Base-by-base conservation (phyloP, 768 basidiomycete genomes). In the Leccinum subtestaceum region DNA sequence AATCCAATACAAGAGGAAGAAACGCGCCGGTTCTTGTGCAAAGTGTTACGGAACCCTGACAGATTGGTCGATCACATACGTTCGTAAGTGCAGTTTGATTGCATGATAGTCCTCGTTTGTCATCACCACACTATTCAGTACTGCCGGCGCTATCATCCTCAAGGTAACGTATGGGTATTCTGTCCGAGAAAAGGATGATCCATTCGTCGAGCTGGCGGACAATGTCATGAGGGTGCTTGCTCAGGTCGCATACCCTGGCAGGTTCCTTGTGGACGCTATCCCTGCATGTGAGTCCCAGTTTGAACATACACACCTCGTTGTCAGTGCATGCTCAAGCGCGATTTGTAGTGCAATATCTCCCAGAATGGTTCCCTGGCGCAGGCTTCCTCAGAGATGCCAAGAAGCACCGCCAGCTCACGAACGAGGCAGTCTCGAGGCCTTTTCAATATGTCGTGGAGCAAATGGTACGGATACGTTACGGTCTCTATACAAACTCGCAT, bases 361-460 rank as follows among this genome's bases (percentile, higher is more conserved):
- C 75, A 2, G 71, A 68, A 46, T 76, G 75, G 74, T 61, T 75
- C 40, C 74, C 73, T 8, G 73, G 78, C 1, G 67, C 68, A 1
- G 65, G 69, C 1, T 79, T 79, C 64, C 65, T 73, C 47, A 65
- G 63, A 6, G 58, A 67, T 29, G 76, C 74, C 3, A 67, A 67
- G 40, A 56, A 55, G 45, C 72, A 72, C 63, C 48, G 49, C 4
- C 23, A 29, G 2, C 3, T 75, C 2, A 70, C 79, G 2, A 63
- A 68, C 3, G 69, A 74, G 8, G 77, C 81, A 70, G 69, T 79
- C 4, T 74, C 77, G 21, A 68, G 67, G 6, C 84, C 85, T 0
- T 82, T 74, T 48, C 64, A 72, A 7, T 80, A 73, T 52, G 79
- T 79, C 5, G 74, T 76, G 40, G 63, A 79, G 19, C 77, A 81